Base-by-base conservation (phyloP, 306 rosid genomes). In the Begonia masoniana region DNA sequence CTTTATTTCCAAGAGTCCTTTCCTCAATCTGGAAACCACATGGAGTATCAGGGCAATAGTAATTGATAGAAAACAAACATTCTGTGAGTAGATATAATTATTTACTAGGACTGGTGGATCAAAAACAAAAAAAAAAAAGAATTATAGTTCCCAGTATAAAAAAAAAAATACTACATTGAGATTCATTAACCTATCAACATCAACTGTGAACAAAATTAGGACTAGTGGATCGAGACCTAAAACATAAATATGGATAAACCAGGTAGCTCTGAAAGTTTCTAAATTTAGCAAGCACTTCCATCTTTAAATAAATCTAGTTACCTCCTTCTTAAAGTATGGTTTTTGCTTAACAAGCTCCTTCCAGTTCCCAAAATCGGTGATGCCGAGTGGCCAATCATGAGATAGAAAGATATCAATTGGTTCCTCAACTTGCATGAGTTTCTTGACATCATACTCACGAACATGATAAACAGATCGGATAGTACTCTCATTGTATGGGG, bases 361-460 rank as follows among this genome's bases (percentile, higher is more conserved):
- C 76, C 81, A 83, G 61, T 91, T 65, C 75, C 97, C 97, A 66
- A 68, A 81, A 59, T 85, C 94, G 55, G 96, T 85, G 75, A 91
- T 81, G 26, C 92, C 80, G 61, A 77, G 43, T 0, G 96, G 97
- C 97, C 97, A 91, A 73, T 91, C 97, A 69, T 91, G 96, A 6
- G 97, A 91, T 47, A 91, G 85, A 77, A 85, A 91, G 51, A 91
- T 75, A 69, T 85, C 85, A 41, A 91, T 51, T 0, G 88, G 94
- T 46, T 85, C 92, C 79, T 85, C 78, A 56, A 91, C 72, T 85
- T 82, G 94, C 69, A 61, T 69, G 41, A 85, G 81, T 62, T 91
- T 85, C 59, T 69, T 81, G 67, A 85, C 88, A 50, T 85, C 96
- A 53, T 83, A 91, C 53, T 91, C 88, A 13, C 94, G 97, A 41